A percentile compares a stretch with the other conserved stretches of the same genome.
phyloP scores from a whole-genome alignment of 768 basidiomycete genomes.

The Chiua virens region DNA sequence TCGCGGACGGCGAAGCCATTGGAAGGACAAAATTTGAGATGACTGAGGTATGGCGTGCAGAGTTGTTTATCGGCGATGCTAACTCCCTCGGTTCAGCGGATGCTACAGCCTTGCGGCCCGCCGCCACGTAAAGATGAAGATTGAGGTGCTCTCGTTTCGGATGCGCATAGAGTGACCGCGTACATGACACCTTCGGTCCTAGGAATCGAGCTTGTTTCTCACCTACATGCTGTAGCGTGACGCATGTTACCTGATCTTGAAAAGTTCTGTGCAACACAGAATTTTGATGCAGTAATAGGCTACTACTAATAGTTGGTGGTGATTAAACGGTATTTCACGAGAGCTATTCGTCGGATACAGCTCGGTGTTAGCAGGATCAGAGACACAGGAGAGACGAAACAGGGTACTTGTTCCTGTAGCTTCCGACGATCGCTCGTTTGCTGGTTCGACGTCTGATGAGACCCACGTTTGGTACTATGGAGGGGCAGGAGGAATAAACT shows the following conservation, averaged over 20 bases:
- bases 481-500: too few relatives aligned
- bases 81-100: constrained; percentile 52
- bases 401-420: neutral
- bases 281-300: too few relatives aligned
- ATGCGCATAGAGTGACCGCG: too few relatives aligned
- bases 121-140: constrained; percentile 90
- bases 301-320: neutral
- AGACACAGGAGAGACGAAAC: neutral
- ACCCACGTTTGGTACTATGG: too few relatives aligned
- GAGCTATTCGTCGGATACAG: neutral
- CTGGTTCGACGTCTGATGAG: too few relatives aligned
- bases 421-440: too few relatives aligned
- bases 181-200: too few relatives aligned
- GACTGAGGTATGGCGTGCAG: constrained; percentile 68
- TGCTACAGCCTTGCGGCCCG: constrained; percentile 94
- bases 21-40: constrained; percentile 91
- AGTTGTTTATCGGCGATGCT: constrained; percentile 21
- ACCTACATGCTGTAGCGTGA: too few relatives aligned
- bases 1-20: constrained; percentile 93
- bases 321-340: neutral
- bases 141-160: constrained; percentile 20
- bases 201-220: too few relatives aligned
- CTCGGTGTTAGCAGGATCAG: neutral
- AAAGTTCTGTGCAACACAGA: too few relatives aligned
- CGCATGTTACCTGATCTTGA: too few relatives aligned